Evolutionary conservation across 2,329 filamentous ascomycete species (phyloP), one percentile per base, ranked within the genome.

Genomic region (Ascochyta viciae-villosae): DNA sequence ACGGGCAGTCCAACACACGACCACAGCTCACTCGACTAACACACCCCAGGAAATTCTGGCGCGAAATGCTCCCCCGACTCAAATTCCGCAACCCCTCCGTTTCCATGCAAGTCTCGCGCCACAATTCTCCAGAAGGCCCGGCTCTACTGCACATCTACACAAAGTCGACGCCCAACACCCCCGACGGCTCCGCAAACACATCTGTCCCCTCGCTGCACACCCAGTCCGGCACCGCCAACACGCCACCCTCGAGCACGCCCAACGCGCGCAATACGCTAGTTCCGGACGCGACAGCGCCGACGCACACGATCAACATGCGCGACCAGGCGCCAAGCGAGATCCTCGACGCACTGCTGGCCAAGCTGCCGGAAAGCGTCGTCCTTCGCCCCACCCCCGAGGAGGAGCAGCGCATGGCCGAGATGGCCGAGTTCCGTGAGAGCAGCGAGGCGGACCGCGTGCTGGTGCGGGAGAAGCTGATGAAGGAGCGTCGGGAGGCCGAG

Each of bases 21-120:
- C 7, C 13, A 33, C 10, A n/a, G 6, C 35, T 19, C 41, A 1
- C 2, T 31, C 37, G n/a, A 46, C 49, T 56, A 22, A 54, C 42
- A 42, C 43, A 16, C 39, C 13, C 38, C 63, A 96, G 93, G 71
- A 91, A 91, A 80, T 97, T 99, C 84, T 96, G 92, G 91, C 87
- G 85, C 62, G 82, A 88, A 58, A 89, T 87, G 73, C 87, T 98
- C 43, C 91, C 91, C 22, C 87, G 91, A 54, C 82, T 99, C 64
- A 97, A 99, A 83, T 99, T 88, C 80, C 89, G 96, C 83, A 99
- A 99, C 76, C 95, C 95, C 0, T 80, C 87, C 12, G 77, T 97
- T 41, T 86, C 89, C 39, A 96, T 98, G 84, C 87, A 90, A 56
- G 86, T 96, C 67, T 88, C 89, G 75, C 89, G 90, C 56, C 87